Evolutionary conservation across 2,329 filamentous ascomycete genomes (phyloP).

Genomic region (Fusarium tjaetaba): DNA sequence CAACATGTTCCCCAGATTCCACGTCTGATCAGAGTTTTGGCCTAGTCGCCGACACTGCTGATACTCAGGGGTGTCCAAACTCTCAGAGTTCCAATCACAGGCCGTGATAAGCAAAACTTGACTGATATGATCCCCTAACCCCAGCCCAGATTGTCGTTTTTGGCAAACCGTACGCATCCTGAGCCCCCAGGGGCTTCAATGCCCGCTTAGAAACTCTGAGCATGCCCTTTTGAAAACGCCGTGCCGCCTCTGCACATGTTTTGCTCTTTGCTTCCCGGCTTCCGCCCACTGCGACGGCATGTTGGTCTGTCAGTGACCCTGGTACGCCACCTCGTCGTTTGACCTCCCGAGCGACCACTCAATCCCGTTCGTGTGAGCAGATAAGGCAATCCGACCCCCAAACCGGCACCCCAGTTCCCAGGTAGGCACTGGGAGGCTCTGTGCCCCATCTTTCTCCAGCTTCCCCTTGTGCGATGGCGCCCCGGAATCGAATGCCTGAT

Average conservation of each 20-base stretch:
- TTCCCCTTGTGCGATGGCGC: conserved; percentile 45
- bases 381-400: conserved; percentile 40
- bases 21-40: conserved; percentile 20
- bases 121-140: conserved; percentile 33
- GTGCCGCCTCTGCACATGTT: conserved; percentile 6
- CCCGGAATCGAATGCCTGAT: conserved; percentile 30
- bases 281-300: conserved; percentile 11
- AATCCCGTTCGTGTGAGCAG: conserved; percentile 29
- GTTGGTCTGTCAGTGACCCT: conserved; percentile 16
- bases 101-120: conserved; percentile 32
- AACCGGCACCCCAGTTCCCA: conserved; percentile 7
- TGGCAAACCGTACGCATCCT: conserved; percentile 28
- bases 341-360: conserved; percentile 15
- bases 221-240: conserved; percentile 4
- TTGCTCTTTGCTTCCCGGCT: neutral
- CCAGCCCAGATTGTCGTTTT: conserved; percentile 9
- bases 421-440: conserved; percentile 39
- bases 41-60: conserved; percentile 9
- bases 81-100: conserved; percentile 25
- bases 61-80: conserved; percentile 30
- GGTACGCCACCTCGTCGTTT: conserved; percentile 34
- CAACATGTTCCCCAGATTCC: conserved; percentile 39
- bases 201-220: conserved; percentile 12
- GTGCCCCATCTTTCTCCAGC: conserved; percentile 44
- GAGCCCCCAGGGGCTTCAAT: conserved; percentile 20